A percentile compares a stretch with the other conserved stretches of the same genome.
phyloP scores from a whole-genome alignment of 2,329 filamentous ascomycete genomes.

The Cercospora sp. region DNA sequence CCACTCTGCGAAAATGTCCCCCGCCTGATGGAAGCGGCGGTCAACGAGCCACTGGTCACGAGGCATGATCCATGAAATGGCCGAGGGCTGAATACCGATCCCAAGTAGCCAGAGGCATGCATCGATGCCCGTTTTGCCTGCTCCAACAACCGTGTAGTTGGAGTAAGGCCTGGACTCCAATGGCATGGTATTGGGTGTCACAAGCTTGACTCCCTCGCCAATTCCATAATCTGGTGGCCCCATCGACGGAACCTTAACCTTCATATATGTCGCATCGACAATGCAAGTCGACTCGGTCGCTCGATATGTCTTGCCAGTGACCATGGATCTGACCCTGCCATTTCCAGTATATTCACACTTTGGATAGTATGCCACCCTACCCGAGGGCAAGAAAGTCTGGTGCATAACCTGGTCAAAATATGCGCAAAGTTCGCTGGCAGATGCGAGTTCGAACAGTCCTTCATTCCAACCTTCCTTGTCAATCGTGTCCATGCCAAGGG shows the following conservation, averaged over 20 bases:
- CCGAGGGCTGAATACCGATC: not conserved
- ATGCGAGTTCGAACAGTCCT: constrained; percentile 23
- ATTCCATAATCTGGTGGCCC: constrained; percentile 23
- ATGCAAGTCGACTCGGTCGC: constrained; percentile 16
- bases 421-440: constrained; percentile 17
- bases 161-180: constrained; percentile 8
- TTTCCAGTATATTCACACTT: constrained; percentile 24
- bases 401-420: constrained; percentile 25
- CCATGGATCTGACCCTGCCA: constrained; percentile 13
- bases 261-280: constrained; percentile 28
- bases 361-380: constrained; percentile 24
- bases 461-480: constrained; percentile 27
- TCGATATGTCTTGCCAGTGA: constrained; percentile 19
- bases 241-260: constrained; percentile 25
- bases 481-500: constrained; percentile 19
- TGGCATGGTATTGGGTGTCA: constrained; percentile 20
- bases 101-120: constrained; percentile 25
- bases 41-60: constrained; percentile 26
- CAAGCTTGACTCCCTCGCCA: constrained; percentile 11
- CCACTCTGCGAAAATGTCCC: not conserved
- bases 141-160: constrained; percentile 26
- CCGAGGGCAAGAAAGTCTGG: constrained; percentile 24
- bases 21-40: constrained; percentile 16
- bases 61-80: constrained; percentile 30
- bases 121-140: constrained; percentile 29